Conservation (phyloP, 116 monocot genomes). For the Iris pallida region DNA sequence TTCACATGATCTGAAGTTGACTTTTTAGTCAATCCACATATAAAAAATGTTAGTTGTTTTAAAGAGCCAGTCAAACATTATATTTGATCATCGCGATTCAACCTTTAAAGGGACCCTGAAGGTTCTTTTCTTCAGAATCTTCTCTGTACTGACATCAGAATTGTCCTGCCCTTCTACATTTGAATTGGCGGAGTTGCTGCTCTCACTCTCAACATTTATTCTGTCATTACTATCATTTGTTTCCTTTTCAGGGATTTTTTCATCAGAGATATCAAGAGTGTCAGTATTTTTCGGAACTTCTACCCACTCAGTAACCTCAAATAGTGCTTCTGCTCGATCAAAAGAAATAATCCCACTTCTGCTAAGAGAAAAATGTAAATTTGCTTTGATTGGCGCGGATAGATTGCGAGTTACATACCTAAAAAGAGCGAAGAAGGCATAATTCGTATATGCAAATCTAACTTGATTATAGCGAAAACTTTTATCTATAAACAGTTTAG, state of each 20-base stretch:
- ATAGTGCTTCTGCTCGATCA: conserved; percentile 92
- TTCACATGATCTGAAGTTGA: no score
- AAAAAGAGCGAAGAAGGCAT: conserved; percentile 5
- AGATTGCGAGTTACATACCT: conserved; percentile 82
- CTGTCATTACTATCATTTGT: conserved; percentile 28
- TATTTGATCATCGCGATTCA: conserved; percentile 4
- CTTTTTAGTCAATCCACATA: neutral
- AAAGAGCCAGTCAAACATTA: neutral
- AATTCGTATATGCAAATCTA: neutral
- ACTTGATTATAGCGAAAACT: neutral
- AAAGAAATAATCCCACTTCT: conserved; percentile 87
- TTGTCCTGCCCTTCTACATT: conserved; percentile 31
- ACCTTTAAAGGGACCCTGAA: conserved; percentile 90
- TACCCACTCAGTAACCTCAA: conserved; percentile 95
- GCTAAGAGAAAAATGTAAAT: conserved; percentile 43
- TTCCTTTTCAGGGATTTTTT: conserved; percentile 24
- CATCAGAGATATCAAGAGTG: conserved; percentile 27
- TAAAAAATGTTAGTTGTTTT: neutral
- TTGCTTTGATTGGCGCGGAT: conserved; percentile 21
- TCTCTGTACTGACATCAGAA: conserved; percentile 53
- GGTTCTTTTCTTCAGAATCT: conserved; percentile 81
- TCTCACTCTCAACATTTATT: conserved; percentile 30
- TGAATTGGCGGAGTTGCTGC: conserved; percentile 24
- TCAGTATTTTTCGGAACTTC: conserved; percentile 82
- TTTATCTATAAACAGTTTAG: neutral